These are phyloP conservation scores for Mrakia gelida DNA, from an alignment of 768 basidiomycete genomes.

Conservation along the genomic window DNA sequence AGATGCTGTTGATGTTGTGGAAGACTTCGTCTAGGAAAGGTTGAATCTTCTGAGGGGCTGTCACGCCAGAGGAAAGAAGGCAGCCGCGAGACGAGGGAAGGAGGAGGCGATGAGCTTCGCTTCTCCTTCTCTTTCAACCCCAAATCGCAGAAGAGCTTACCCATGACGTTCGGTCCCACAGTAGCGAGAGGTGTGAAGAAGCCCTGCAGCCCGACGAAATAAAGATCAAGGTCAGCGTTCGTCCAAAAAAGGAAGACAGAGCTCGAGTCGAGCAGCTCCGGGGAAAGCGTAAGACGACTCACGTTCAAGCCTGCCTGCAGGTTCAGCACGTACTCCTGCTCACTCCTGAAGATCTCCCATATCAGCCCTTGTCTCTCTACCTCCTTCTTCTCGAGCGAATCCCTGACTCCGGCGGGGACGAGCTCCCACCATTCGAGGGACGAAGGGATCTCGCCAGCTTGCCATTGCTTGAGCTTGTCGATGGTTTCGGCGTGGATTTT, in stretches of 20 bases:
- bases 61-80: not conserved
- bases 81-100: not conserved
- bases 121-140: too few species aligned
- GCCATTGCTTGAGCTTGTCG: conserved; percentile 19
- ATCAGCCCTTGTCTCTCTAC: conserved; percentile 29
- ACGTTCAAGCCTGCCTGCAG: conserved; percentile 29
- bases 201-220: not conserved
- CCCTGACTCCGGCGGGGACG: not conserved
- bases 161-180: not conserved
- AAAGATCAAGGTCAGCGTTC: not conserved
- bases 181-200: conserved; percentile 16
- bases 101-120: not conserved
- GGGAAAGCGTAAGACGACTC: not conserved
- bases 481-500: not conserved
- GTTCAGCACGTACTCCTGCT: conserved; percentile 28
- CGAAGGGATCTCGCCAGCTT: conserved; percentile 3
- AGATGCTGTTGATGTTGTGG: conserved; percentile 24
- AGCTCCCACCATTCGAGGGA: conserved; percentile 28
- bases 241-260: not conserved
- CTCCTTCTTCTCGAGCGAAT: not conserved
- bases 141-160: not conserved
- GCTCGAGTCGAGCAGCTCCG: not conserved
- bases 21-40: conserved; percentile 22
- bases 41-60: conserved; percentile 8
- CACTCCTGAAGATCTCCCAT: conserved; percentile 30